These are phyloP conservation scores for Linderniella brevidens DNA, from an alignment of 257 asterid species.

Conservation along the genomic window DNA sequence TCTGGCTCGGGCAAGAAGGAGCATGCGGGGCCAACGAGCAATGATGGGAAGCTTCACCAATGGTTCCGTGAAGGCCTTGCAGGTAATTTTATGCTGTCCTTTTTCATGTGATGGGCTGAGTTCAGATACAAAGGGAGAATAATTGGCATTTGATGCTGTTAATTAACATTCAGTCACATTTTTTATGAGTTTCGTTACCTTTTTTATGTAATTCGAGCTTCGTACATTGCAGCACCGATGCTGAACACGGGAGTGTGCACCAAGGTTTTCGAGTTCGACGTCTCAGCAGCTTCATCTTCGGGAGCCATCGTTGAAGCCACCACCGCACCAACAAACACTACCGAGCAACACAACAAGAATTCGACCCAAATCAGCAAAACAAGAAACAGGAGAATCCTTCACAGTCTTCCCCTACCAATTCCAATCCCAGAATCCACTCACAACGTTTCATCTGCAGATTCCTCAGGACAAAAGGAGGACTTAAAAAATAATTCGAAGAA, in stretches of 20 bases:
- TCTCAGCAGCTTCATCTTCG: slow-evolving; percentile 43
- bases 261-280: slow-evolving; percentile 92
- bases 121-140: too few relatives aligned
- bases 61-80: slow-evolving; percentile 99
- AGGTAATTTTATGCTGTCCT: slow-evolving; percentile 22
- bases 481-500: slow-evolving; percentile 23
- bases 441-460: slow-evolving; percentile 40
- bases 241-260: slow-evolving; percentile 87
- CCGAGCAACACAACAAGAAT: slow-evolving; percentile 29
- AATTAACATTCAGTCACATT: neutral
- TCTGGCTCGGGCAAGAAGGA: slow-evolving; percentile 32
- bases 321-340: slow-evolving; percentile 26
- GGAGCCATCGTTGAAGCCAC: slow-evolving; percentile 62
- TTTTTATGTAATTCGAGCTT: neutral
- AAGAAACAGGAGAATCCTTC: slow-evolving; percentile 65
- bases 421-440: slow-evolving; percentile 36
- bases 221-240: slow-evolving; percentile 59
- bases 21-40: slow-evolving; percentile 34
- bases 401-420: slow-evolving; percentile 13
- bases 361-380: slow-evolving; percentile 30
- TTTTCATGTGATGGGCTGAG: slow-evolving; percentile 1
- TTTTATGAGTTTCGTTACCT: neutral
- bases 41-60: slow-evolving; percentile 74
- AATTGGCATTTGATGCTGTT: neutral
- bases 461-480: slow-evolving; percentile 22